Conservation (phyloP, 108 stramenopile species). For the Mediolabrus comicus region DNA sequence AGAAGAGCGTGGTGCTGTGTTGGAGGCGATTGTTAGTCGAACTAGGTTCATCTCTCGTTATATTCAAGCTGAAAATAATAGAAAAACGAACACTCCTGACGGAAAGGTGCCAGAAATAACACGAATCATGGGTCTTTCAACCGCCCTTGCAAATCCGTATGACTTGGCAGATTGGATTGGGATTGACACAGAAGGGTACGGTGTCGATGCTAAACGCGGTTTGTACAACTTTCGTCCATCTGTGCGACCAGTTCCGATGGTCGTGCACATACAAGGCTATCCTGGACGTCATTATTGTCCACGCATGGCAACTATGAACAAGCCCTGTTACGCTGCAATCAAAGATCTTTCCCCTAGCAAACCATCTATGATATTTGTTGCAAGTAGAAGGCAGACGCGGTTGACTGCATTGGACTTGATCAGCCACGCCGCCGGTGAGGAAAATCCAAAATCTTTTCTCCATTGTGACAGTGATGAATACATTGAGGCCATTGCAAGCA, state of each 20-base stretch:
- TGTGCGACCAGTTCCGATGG: conserved; percentile 95
- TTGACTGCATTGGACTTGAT: conserved; percentile 95
- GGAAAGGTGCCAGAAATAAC: conserved; percentile 39
- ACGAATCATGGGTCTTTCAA: conserved; percentile 94
- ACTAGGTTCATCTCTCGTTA: conserved; percentile 88
- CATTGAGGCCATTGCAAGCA: conserved; percentile 65
- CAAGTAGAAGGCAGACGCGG: conserved; percentile 92
- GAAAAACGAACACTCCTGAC: conserved; percentile 2
- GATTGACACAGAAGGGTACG: conserved; percentile 60
- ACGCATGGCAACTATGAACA: conserved; percentile 99
- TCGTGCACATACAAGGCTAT: conserved; percentile 95
- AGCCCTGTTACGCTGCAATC: conserved; percentile 97
- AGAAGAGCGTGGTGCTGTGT: conserved; percentile 97
- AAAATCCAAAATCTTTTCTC: conserved; percentile 75
- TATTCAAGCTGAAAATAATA: conserved; percentile 42
- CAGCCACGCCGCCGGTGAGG: conserved; percentile 82
- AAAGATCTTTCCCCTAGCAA: conserved; percentile 90
- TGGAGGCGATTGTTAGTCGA: conserved; percentile 96
- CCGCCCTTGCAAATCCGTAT: conserved; percentile 94
- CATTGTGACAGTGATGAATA: conserved; percentile 68
- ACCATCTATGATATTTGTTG: conserved; percentile 95
- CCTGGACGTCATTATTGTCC: conserved; percentile 93
- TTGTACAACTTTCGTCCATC: conserved; percentile 96
- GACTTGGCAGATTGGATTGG: conserved; percentile 99
- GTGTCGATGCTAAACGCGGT: conserved; percentile 40